Evolutionary conservation across 2,329 filamentous ascomycete genomes (phyloP).

Genomic region (Ophiostoma pallidulum): DNA sequence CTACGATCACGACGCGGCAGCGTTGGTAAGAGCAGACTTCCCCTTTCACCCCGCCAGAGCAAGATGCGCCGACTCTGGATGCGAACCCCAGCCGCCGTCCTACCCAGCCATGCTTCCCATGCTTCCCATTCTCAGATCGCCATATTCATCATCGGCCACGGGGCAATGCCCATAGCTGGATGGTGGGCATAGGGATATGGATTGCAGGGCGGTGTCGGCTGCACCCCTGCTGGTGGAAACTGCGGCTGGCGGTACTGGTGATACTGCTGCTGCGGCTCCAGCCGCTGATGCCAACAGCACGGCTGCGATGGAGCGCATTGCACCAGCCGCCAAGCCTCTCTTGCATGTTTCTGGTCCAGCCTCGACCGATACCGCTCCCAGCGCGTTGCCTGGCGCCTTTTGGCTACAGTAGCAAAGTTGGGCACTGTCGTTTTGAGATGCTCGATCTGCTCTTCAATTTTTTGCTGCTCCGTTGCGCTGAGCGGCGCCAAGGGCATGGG

Average conservation of each 20-base stretch:
- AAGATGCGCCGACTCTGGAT: too few species aligned
- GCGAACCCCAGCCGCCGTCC: too few species aligned
- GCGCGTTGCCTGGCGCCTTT: conserved; percentile 12
- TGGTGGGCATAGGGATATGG: too few species aligned
- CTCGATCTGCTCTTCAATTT: conserved; percentile 17
- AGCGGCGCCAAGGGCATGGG: conserved; percentile 7
- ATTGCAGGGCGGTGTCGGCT: not conserved
- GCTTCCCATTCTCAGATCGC: not conserved
- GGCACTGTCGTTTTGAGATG: conserved; percentile 13
- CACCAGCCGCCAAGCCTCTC: not conserved
- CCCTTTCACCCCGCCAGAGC: too few species aligned
- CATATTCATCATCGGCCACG: not conserved
- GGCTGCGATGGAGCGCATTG: too few species aligned
- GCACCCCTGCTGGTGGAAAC: not conserved
- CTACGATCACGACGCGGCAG: too few species aligned
- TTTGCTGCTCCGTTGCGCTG: conserved; percentile 12
- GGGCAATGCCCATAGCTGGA: too few species aligned
- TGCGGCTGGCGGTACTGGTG: too few species aligned
- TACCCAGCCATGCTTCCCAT: too few species aligned
- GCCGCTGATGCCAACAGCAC: too few species aligned
- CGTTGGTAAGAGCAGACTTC: too few species aligned
- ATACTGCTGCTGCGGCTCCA: not conserved
- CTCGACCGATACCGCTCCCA: conserved; percentile 5
- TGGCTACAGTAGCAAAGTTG: conserved; percentile 13
- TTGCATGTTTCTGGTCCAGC: not conserved